phyloP scores from a whole-genome alignment of 2,329 filamentous ascomycete species.

The Clonostachys chloroleuca region DNA sequence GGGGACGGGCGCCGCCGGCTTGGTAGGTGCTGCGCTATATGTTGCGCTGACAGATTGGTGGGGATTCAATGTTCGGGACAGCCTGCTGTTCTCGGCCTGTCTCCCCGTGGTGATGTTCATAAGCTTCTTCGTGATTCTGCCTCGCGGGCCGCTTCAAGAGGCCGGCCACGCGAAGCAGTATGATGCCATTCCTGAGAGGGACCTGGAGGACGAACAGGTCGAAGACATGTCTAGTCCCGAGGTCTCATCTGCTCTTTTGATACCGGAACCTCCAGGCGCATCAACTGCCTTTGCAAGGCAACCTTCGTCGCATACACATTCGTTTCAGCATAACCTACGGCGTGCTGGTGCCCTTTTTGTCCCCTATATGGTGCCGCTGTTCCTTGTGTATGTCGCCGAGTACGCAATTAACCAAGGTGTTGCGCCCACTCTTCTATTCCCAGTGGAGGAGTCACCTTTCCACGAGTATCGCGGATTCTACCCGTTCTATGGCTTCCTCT shows the following conservation, averaged over 20 bases:
- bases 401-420: slow-evolving; percentile 98
- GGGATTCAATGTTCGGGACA: slow-evolving; percentile 68
- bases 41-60: slow-evolving; percentile 79
- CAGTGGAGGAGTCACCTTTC: slow-evolving; percentile 73
- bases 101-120: slow-evolving; percentile 78
- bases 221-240: slow-evolving; percentile 18
- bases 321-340: slow-evolving; percentile 49
- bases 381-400: slow-evolving; percentile 91
- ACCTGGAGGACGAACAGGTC: slow-evolving; percentile 28
- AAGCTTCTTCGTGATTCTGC: slow-evolving; percentile 81
- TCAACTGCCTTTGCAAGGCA: slow-evolving; percentile 31
- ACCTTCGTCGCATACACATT: slow-evolving; percentile 16
- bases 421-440: slow-evolving; percentile 83
- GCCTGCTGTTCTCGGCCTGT: slow-evolving; percentile 72
- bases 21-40: slow-evolving; percentile 85
- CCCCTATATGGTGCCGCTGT: slow-evolving; percentile 81
- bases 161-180: slow-evolving; percentile 44
- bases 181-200: slow-evolving; percentile 40
- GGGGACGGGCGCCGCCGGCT: slow-evolving; percentile 83
- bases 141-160: slow-evolving; percentile 58
- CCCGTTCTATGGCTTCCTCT: slow-evolving; percentile 89
- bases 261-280: slow-evolving; percentile 32
- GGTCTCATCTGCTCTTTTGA: slow-evolving; percentile 44
- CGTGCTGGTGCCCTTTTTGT: slow-evolving; percentile 69
- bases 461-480: slow-evolving; percentile 82